phyloP scores from a whole-genome alignment of 495 filamentous ascomycete species.

The Neurospora cerealis region DNA sequence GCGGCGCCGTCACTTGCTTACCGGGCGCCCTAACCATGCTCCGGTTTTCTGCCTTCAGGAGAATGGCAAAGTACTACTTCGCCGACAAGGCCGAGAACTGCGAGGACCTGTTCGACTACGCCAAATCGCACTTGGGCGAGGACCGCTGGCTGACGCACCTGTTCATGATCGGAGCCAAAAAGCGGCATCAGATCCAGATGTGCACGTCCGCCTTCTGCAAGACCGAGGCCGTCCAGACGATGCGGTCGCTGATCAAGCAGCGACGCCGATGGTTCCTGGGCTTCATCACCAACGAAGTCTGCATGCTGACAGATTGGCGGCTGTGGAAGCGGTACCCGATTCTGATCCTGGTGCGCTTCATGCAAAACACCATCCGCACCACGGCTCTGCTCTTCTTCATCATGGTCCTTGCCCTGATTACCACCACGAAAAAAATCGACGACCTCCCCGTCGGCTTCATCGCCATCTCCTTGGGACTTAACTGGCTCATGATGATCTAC shows the following conservation, averaged over 20 bases:
- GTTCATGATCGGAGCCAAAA: slow-evolving; percentile 95
- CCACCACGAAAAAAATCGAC: slow-evolving; percentile 64
- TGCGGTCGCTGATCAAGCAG: slow-evolving; percentile 82
- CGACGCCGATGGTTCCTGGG: slow-evolving; percentile 94
- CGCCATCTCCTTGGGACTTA: slow-evolving; percentile 85
- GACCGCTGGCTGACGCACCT: slow-evolving; percentile 97
- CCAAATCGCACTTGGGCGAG: slow-evolving; percentile 91
- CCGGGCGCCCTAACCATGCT: slow-evolving; percentile 92
- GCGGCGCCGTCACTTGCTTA: slow-evolving; percentile 89
- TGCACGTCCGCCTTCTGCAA: slow-evolving; percentile 97
- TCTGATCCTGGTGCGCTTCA: slow-evolving; percentile 78
- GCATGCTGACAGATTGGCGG: slow-evolving; percentile 92
- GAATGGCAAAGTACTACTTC: slow-evolving; percentile 98
- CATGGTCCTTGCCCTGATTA: slow-evolving; percentile 79
- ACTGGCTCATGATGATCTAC: slow-evolving; percentile 95
- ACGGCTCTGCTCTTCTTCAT: slow-evolving; percentile 95
- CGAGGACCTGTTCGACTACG: slow-evolving; percentile 93
- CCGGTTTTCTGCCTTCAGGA: slow-evolving; percentile 90
- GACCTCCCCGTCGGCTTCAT: slow-evolving; percentile 92
- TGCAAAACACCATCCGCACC: slow-evolving; percentile 95
- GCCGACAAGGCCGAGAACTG: slow-evolving; percentile 95
- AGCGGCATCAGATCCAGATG: slow-evolving; percentile 93
- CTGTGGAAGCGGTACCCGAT: slow-evolving; percentile 89
- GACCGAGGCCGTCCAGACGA: slow-evolving; percentile 91
- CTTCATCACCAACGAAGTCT: slow-evolving; percentile 96